Percentiles rank a stretch among this genome's conserved stretches.
These are phyloP conservation scores for Podaxis carcinomalis DNA, from an alignment of 768 basidiomycete genomes.

Conservation along the genomic window DNA sequence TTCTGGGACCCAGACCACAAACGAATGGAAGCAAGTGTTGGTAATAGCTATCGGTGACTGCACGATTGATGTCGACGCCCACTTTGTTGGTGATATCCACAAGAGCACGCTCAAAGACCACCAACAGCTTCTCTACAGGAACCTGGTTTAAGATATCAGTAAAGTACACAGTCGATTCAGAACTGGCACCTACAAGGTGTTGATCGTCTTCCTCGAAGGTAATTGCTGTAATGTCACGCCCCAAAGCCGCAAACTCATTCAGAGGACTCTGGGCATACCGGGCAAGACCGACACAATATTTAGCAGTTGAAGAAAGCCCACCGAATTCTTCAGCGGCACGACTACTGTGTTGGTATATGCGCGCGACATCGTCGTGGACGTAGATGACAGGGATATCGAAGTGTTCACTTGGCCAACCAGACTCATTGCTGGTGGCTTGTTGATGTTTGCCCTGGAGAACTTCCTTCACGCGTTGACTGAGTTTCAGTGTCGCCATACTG, in stretches of 20 bases:
- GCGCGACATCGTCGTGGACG: slow-evolving; percentile 86
- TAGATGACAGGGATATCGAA: slow-evolving; percentile 76
- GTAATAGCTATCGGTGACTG: slow-evolving; percentile 85
- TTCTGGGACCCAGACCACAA: slow-evolving; percentile 91
- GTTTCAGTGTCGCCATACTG: slow-evolving; percentile 72
- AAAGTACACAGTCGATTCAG: slow-evolving; percentile 11
- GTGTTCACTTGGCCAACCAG: slow-evolving; percentile 23
- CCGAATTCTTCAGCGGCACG: slow-evolving; percentile 84
- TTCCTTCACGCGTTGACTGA: slow-evolving; percentile 62
- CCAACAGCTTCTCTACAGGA: slow-evolving; percentile 77
- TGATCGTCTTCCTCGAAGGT: slow-evolving; percentile 84
- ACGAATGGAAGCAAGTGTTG: slow-evolving; percentile 86
- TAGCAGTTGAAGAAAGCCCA: slow-evolving; percentile 68
- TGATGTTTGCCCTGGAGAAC: slow-evolving; percentile 28
- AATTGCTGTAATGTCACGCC: slow-evolving; percentile 77
- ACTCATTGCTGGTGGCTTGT: slow-evolving; percentile 20
- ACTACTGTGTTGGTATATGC: slow-evolving; percentile 88
- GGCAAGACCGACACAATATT: slow-evolving; percentile 92
- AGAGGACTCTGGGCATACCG: slow-evolving; percentile 91
- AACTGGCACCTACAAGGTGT: slow-evolving; percentile 52
- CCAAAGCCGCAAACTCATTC: slow-evolving; percentile 91
- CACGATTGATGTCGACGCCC: slow-evolving; percentile 95
- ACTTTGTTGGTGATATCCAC: slow-evolving; percentile 90
- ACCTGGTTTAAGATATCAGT: slow-evolving; percentile 44
- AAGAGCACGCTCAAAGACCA: slow-evolving; percentile 78